Base-by-base conservation (phyloP, 1,284 basidiomycete species). In the Anthracocystis walkeri region DNA sequence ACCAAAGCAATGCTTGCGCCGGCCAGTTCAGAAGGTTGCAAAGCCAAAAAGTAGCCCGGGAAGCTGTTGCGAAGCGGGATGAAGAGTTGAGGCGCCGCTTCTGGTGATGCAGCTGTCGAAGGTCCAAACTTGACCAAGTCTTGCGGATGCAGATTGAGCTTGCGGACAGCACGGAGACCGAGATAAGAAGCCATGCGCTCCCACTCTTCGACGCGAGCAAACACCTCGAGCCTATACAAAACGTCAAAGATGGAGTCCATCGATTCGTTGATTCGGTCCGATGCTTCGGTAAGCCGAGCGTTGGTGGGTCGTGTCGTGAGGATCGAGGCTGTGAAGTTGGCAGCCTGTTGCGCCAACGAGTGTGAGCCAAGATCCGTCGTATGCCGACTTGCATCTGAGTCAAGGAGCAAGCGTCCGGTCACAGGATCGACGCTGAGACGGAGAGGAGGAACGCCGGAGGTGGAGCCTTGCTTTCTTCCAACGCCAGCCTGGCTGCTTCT, bases 111-210 rank as follows among this genome's bases (percentile, higher is more conserved):
- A 7, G 60, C 61, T 2, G 65, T 50, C 20, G 63, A 56, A 10
- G 76, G 60, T 4, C 69, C 72, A 21, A 81, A 68, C 52, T 80
- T 76, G 63, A 59, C 58, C 49, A 78, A 61, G 27, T 81, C 80
- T 16, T 61, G 64, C 27, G 63, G 54, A 1, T 87, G 82, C 77
- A 93, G 89, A 79, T 92, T 91, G 35, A 92, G 89, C n/a, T 87
- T 85, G 23, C 90, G 89, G 84, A 89, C 92, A 55, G 88, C 89
- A 78, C 90, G 90, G 29, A 94, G 83, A 7, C 83, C 84, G 1
- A 82, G 57, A 40, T 80, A 76, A 11, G 60, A 67, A 3, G 78
- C 80, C 60, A 77, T 82, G 21, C 75, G 56, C 63, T 84, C 82
- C 65, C 83, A 66, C 20, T 82, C 79, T 42, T 80, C 78, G 16